phyloP scores from a whole-genome alignment of 1,284 basidiomycete species.

The Irpex sp. region DNA sequence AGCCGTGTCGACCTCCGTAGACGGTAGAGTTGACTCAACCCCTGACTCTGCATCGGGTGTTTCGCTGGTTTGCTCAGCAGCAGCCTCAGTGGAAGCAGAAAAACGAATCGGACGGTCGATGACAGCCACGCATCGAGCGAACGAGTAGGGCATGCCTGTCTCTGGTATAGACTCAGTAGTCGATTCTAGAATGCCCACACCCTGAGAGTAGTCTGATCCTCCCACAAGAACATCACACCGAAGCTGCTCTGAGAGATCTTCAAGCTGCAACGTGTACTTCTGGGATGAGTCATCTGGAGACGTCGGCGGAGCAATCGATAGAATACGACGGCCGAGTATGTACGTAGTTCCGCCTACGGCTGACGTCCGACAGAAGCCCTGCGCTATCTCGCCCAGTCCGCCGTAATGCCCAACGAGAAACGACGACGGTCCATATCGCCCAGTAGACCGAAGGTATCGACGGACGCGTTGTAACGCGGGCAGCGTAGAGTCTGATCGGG shows the following conservation, averaged over 20 bases:
- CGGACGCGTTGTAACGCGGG: slow-evolving; percentile 66
- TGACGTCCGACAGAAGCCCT: slow-evolving; percentile 88
- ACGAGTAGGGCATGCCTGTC: not conserved
- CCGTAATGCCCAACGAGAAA: slow-evolving; percentile 96
- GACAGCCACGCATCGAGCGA: slow-evolving; percentile 70
- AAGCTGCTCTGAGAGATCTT: slow-evolving; percentile 57
- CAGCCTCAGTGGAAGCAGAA: slow-evolving; percentile 23
- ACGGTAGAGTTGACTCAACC: slow-evolving; percentile 20
- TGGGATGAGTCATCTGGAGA: slow-evolving; percentile 17
- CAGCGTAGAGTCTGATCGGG: slow-evolving; percentile 53
- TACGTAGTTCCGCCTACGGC: slow-evolving; percentile 87
- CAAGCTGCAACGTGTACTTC: slow-evolving; percentile 48
- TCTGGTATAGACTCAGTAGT: not conserved
- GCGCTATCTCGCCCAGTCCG: slow-evolving; percentile 87
- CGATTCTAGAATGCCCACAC: not conserved
- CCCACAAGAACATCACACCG: slow-evolving; percentile 43
- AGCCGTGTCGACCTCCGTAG: slow-evolving; percentile 56
- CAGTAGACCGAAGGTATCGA: slow-evolving; percentile 74
- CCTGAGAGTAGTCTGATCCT: slow-evolving; percentile 27
- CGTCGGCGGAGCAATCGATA: slow-evolving; percentile 31
- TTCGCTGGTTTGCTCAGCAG: not conserved
- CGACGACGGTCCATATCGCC: slow-evolving; percentile 87
- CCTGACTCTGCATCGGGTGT: slow-evolving; percentile 18
- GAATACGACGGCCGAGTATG: slow-evolving; percentile 68
- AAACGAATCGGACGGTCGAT: slow-evolving; percentile 47